Percentiles rank a stretch among this genome's conserved stretches.
These are phyloP conservation scores for Acanthochlamys bracteata DNA, from an alignment of 106 monocot species.

Conservation along the genomic window DNA sequence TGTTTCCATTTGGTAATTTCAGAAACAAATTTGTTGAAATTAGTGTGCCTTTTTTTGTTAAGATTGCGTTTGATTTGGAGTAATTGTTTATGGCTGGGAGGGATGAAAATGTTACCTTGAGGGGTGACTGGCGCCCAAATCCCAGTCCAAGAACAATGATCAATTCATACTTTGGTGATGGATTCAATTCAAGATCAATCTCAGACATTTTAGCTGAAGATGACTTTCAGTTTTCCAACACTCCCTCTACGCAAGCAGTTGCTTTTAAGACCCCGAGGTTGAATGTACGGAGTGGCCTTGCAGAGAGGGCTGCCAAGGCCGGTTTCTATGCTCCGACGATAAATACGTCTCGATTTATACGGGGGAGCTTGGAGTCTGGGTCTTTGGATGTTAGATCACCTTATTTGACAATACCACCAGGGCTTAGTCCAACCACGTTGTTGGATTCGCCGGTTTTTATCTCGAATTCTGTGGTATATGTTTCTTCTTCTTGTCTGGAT, in stretches of 20 bases:
- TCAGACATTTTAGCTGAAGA: constrained; percentile 11
- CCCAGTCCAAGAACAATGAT: constrained; percentile 52
- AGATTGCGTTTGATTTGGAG: background rate
- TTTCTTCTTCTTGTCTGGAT: constrained; percentile 1
- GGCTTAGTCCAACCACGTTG: constrained; percentile 62
- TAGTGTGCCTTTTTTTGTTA: background rate
- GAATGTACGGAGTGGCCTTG: constrained; percentile 36
- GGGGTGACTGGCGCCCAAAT: constrained; percentile 49
- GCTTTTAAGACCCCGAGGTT: constrained; percentile 20
- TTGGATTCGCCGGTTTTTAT: constrained; percentile 85
- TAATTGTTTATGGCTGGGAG: constrained; percentile 16
- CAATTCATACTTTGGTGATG: constrained; percentile 34
- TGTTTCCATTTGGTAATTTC: too few relatives aligned
- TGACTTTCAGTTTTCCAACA: constrained; percentile 11
- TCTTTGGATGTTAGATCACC: constrained; percentile 37
- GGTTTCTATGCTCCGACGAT: constrained; percentile 63
- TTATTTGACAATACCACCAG: constrained; percentile 57
- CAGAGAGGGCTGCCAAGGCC: constrained; percentile 54
- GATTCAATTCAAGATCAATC: constrained; percentile 30
- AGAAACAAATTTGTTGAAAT: too few relatives aligned
- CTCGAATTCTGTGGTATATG: constrained; percentile 52
- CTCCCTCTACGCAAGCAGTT: constrained; percentile 9
- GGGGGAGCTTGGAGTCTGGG: constrained; percentile 18
- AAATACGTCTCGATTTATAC: constrained; percentile 34
- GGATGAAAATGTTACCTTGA: constrained; percentile 29